Percentiles rank a stretch among this genome's conserved stretches.
phyloP scores from a whole-genome alignment of 768 basidiomycete species.

The Termitomyces sp. region DNA sequence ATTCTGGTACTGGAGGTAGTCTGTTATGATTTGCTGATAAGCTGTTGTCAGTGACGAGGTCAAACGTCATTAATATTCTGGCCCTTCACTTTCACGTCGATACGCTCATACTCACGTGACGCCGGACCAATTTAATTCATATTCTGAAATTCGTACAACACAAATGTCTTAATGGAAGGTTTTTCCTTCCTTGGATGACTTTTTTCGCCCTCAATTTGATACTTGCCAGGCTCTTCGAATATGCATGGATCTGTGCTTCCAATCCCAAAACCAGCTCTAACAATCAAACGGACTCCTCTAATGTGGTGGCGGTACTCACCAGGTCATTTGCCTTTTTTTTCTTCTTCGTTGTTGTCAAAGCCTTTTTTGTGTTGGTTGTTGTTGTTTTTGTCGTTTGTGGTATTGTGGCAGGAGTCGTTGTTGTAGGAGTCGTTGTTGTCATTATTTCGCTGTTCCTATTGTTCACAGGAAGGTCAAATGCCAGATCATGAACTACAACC shows the following conservation, averaged over 20 bases:
- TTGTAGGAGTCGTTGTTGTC: too few relatives aligned
- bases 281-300: neutral
- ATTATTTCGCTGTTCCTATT: too few relatives aligned
- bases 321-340: too few relatives aligned
- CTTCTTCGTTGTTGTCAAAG: too few relatives aligned
- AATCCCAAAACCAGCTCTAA: neutral
- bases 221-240: slow-evolving; percentile 3
- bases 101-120: neutral
- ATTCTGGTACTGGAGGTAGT: neutral
- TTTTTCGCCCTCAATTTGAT: slow-evolving; percentile 1
- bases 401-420: too few relatives aligned
- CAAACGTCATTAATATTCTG: neutral
- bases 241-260: slow-evolving; percentile 4
- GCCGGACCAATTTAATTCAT: neutral
- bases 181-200: slow-evolving; percentile 4
- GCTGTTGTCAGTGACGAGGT: neutral
- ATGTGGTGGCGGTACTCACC: neutral
- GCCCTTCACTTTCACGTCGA: neutral
- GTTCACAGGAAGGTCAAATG: too few relatives aligned
- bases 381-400: too few relatives aligned
- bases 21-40: slow-evolving; percentile 1
- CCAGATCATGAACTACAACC: too few relatives aligned
- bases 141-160: neutral
- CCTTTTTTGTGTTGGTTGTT: too few relatives aligned
- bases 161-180: neutral